Base-by-base conservation (phyloP, 2,329 filamentous ascomycete genomes). In the Teratosphaeria viscida region DNA sequence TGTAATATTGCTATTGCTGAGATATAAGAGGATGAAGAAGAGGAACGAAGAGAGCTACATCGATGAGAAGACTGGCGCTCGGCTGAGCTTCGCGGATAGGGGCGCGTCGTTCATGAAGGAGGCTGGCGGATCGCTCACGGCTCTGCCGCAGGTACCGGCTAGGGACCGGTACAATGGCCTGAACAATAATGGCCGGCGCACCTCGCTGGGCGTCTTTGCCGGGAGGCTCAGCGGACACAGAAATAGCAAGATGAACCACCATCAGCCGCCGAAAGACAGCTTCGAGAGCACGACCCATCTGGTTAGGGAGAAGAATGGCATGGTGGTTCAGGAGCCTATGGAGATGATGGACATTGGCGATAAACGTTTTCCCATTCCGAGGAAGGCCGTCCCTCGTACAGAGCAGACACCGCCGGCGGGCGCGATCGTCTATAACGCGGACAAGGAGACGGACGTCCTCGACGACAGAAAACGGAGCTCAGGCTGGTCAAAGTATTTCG, bases 1-100 rank as follows among this genome's bases (percentile, higher is more conserved):
- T 29, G 72, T 89, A 1, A 71, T 90, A n/a, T 79, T 96, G 23
- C 77, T 94, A 56, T 78, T 88, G 32, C 75, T 91, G 27, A 81
- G 83, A 69, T 82, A 81, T 68, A 47, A 56, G 37, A 81, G 80
- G 61, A 79, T 82, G 65, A 84, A 82, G 70, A 81, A 78, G 58
- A 75, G 77, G 56, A 79, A 80, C 76, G 53, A 63, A 56, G 65
- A 63, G n/a, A 66, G 65, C n/a, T 65, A 67, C 54, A 52, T 67
- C n/a, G 79, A 76, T 62, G 75, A 83, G 65, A 75, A 74, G 66
- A 60, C 67, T 11, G 64, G 58, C 32, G 65, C 69, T 34, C 73
- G 78, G 23, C 71, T 81, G 62, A 80, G 77, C 65, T 81, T 81
- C 62, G 76, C 74, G 6, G 79, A 81, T 64, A 73, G 78, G 43